Conservation (phyloP, 768 basidiomycete species). For the Postia placenta region DNA sequence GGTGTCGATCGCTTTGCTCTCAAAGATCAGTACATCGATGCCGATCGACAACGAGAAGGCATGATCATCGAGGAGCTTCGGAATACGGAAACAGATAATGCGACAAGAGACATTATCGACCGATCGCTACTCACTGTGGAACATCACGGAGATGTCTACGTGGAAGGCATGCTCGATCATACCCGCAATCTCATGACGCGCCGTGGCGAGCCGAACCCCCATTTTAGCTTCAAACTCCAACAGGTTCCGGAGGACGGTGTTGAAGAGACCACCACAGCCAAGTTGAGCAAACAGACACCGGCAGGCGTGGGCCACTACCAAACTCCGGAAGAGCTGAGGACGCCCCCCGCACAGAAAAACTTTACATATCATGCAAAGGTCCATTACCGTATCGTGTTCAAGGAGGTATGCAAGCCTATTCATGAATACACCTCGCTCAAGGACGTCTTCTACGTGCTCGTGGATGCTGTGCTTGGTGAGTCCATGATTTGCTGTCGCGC, state of each 20-base stretch:
- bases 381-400: not conserved
- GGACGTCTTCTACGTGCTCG: not conserved
- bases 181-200: not conserved
- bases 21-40: not conserved
- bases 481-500: not conserved
- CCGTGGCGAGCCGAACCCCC: not conserved
- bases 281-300: not conserved
- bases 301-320: not conserved
- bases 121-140: not conserved
- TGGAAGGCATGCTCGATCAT: not conserved
- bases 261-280: not conserved
- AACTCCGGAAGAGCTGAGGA: not conserved
- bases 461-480: not conserved
- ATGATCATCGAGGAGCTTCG: not conserved
- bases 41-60: not conserved
- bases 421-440: not conserved
- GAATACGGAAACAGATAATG: not conserved
- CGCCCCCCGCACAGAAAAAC: not conserved
- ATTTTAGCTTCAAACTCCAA: not conserved
- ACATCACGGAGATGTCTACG: not conserved
- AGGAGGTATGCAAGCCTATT: not conserved
- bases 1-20: not conserved
- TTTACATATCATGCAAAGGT: not conserved
- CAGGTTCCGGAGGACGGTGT: not conserved
- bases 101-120: not conserved